Evolutionary conservation across 345 rosid genomes (phyloP), one percentile per base, ranked within the genome.

Genomic region (Brassica nigra): DNA sequence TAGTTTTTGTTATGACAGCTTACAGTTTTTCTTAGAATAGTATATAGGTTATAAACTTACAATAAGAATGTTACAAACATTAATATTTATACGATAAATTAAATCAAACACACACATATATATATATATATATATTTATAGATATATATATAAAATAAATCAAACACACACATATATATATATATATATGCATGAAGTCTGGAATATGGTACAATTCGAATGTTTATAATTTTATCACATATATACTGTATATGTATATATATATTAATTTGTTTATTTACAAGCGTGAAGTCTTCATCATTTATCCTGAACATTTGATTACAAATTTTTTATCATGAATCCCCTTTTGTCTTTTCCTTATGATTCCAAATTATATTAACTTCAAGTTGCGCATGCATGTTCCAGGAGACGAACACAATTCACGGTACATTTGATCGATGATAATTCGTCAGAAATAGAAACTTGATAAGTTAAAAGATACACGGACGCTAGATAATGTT

Each of bases 271-370:
- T 6, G 7, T 6, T 5, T 54, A 72, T 14, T 15, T 73, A 67
- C 78, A 73, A 73, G 82, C 82, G 82, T 73, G 82, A 73, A 68
- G 55, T 73, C 57, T 67, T 39, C 82, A 79, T 79, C 70, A 79
- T 79, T 49, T 73, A 74, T 59, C 42, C 57, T 67, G 39, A 61
- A 58, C 57, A 67, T 67, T 47, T 73, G 82, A 78, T 78, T 78
- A 67, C 77, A 66, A 66, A 9, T 73, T 58, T 18, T 30, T 23
- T 15, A 73, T 73, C 44, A 59, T 73, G 78, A 79, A 61, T 42
- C 74, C 66, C 15, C 82, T 73, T 79, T 81, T 76, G 70, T 76
- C 76, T 81, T 76, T 57, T 71, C 83, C 68, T 70, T 65, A 72
- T 78, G 73, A 70, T 70, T 81, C 33, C 80, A 39, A 70, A 71